Base-by-base conservation (phyloP, 208 protist genomes). In the Angomonas desouzai region DNA sequence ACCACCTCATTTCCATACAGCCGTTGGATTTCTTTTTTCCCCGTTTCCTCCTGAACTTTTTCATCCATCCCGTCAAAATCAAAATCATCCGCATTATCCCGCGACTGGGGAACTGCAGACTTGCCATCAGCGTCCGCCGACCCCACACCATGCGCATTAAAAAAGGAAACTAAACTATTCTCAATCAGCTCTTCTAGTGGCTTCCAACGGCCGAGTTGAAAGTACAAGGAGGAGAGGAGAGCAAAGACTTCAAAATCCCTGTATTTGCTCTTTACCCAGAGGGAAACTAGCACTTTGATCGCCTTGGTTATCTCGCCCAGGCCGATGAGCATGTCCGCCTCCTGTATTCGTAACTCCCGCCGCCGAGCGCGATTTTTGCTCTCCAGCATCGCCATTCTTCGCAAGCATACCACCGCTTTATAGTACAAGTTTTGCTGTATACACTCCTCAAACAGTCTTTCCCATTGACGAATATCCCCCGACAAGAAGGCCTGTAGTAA, bases 191-290 rank as follows among this genome's bases (percentile, higher is more conserved):
- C 68, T 61, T 96, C 73, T 25, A 96, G 74, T 3, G 89, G 83
- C 11, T 70, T 72, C 87, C 89, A 96, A 61, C 87, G 82, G 1
- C 87, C 90, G 1, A 92, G 74, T 66, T 96, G 90, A 61, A 96
- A 96, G 67, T 90, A 96, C 27, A 96, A 61, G 3, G 82, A 86
- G n/a, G 90, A 77, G 18, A 96, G 71, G 29, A 87, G 72, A 0
- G 90, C 84, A 64, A 96, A 96, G 13, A 93, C 90, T 57, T 93
- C 90, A 74, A 93, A 96, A 55, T 96, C 90, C 27, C 74, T 61
- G 48, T 75, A 92, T 9, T 78, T 51, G 51, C 87, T 93, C 64
- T 74, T 75, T 48, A 89, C 85, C 87, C 90, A 96, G 23, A 96
- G 33, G 18, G 76, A 68, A 55, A 91, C 70, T 3, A 93, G 64